Base-by-base conservation (phyloP, 495 filamentous ascomycete genomes). In the Xylaria scruposa region DNA sequence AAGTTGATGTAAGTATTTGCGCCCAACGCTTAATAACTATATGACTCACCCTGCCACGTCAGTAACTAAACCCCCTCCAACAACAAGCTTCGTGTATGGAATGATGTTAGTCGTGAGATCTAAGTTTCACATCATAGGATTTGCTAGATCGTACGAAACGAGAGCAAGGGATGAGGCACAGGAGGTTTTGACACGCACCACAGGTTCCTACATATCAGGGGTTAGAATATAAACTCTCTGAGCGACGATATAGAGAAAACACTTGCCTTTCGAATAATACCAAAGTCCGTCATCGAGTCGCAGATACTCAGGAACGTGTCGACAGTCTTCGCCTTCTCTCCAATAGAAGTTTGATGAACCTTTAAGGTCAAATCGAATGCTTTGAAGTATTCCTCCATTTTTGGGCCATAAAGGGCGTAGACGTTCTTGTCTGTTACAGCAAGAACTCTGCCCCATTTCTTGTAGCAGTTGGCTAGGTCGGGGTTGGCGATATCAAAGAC, bases 221-320 rank as follows among this genome's bases (percentile, higher is more conserved):
- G 44, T 47, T 21, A 70, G 47, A 67, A 70, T 65, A 73, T 59
- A 71, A 65, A n/a, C 2, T 31, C 21, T 60, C 2, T 38, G 29
- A 68, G 19, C 68, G 67, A 6, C 2, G 21, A 54, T 6, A 58
- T 5, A 40, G 62, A 8, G 0, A 66, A 46, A 56, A 29, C 1
- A 9, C 54, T 72, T 79, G 85, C 86, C 82, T 89, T 90, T 47
- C 89, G 83, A 60, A 85, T 85, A 56, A 90, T 87, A n/a, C 90
- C 89, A 73, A 91, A 91, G 8, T 89, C 85, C 26, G 78, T 91
- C 87, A 91, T 91, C 15, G 87, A 88, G 72, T 90, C 86, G 19
- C 87, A 88, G 68, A 91, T 90, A 40, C 80, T 83, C 38, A 89
- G 77, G 31, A 90, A 83, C 0, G 88, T 90, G 1, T 89, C 85